Percentiles rank a stretch among this genome's conserved stretches.
These are phyloP conservation scores for Suaeda aralocaspica DNA, from an alignment of 148 eudicot species.

Conservation along the genomic window DNA sequence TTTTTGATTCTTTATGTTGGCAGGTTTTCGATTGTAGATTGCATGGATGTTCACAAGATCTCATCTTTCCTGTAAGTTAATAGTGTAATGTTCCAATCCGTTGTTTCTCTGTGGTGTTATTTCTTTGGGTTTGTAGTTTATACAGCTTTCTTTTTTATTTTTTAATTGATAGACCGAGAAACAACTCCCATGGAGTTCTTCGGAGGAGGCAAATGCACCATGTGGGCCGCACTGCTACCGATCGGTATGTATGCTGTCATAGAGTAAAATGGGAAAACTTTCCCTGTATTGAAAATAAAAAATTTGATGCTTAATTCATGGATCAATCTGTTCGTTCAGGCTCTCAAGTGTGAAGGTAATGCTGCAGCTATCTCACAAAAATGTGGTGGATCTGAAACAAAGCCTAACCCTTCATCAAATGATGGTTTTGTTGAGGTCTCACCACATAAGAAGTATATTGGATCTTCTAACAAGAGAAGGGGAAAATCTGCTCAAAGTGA, in stretches of 20 bases:
- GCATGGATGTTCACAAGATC: slow-evolving; percentile 99
- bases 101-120: not conserved
- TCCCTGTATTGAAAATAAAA: too few species aligned
- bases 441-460: slow-evolving; percentile 40
- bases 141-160: not conserved
- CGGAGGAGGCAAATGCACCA: slow-evolving; percentile 53
- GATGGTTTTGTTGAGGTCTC: slow-evolving; percentile 33
- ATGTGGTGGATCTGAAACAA: slow-evolving; percentile 40
- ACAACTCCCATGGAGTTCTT: slow-evolving; percentile 53
- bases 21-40: slow-evolving; percentile 97
- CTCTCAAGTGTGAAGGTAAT: slow-evolving; percentile 39
- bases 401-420: slow-evolving; percentile 43
- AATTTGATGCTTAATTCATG: slow-evolving; percentile 4
- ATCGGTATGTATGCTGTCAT: slow-evolving; percentile 38
- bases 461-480: slow-evolving; percentile 43
- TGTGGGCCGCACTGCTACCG: slow-evolving; percentile 78
- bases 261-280: not conserved
- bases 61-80: slow-evolving; percentile 76
- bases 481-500: slow-evolving; percentile 67
- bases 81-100: not conserved
- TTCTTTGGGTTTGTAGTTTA: slow-evolving; percentile 3
- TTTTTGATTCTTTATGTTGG: slow-evolving; percentile 24
- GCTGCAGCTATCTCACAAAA: slow-evolving; percentile 32
- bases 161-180: slow-evolving; percentile 62
- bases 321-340: slow-evolving; percentile 33